phyloP scores from a whole-genome alignment of 2,329 filamentous ascomycete species.

The Apiospora kogelbergensis region DNA sequence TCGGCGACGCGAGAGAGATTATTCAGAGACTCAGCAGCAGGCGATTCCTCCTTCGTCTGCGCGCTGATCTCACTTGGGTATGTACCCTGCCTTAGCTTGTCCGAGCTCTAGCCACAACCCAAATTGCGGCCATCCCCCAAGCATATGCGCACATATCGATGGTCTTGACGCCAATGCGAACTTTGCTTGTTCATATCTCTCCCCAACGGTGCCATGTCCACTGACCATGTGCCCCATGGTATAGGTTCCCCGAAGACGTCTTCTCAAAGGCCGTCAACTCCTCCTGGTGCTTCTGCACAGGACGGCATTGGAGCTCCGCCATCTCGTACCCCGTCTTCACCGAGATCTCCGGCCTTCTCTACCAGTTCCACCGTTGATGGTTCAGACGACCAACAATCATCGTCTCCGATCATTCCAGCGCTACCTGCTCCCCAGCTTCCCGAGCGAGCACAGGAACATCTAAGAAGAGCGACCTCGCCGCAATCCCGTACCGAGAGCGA shows the following conservation, averaged over 20 bases:
- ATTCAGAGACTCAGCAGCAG: constrained; percentile 57
- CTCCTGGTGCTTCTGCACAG: constrained; percentile 63
- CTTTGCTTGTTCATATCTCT: not conserved
- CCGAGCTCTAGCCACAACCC: constrained; percentile 15
- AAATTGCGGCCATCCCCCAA: constrained; percentile 5
- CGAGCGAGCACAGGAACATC: constrained; percentile 52
- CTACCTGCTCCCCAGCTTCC: constrained; percentile 60
- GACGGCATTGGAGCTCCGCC: constrained; percentile 47
- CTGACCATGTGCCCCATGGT: not conserved
- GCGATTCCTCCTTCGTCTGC: constrained; percentile 60
- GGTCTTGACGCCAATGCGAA: not conserved
- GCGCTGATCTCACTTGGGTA: constrained; percentile 57
- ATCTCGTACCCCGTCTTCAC: constrained; percentile 36
- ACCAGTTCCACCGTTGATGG: constrained; percentile 60
- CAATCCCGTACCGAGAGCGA: constrained; percentile 26
- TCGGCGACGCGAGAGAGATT: constrained; percentile 15
- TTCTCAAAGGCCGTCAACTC: constrained; percentile 49
- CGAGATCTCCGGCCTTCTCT: constrained; percentile 59
- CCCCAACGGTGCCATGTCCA: not conserved
- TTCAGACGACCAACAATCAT: constrained; percentile 50
- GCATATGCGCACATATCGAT: constrained; percentile 4
- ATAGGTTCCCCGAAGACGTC: constrained; percentile 54
- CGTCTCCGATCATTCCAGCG: constrained; percentile 58
- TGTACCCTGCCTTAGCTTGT: constrained; percentile 24
- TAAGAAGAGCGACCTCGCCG: constrained; percentile 52